phyloP scores from a whole-genome alignment of 768 basidiomycete genomes.

The Lactarius vividus region DNA sequence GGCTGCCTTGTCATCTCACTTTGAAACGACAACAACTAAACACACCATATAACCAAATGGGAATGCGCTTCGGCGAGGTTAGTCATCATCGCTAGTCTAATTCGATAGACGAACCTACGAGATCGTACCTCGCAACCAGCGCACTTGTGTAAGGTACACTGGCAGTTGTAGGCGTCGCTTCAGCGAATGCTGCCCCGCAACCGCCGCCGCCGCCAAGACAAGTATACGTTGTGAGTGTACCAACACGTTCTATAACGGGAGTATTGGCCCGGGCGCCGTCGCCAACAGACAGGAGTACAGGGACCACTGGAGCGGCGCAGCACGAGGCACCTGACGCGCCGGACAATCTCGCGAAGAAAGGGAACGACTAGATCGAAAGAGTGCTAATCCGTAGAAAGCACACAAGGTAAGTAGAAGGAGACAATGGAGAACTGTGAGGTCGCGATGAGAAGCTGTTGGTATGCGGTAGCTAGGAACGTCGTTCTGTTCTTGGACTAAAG shows the following conservation, averaged over 20 bases:
- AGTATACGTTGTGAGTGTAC: background rate
- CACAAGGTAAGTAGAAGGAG: background rate
- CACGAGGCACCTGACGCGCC: background rate
- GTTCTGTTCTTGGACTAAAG: background rate
- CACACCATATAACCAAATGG: background rate
- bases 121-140: conserved; percentile 11
- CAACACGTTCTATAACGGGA: background rate
- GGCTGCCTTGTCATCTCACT: background rate
- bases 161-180: background rate
- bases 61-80: background rate
- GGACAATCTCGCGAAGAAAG: background rate
- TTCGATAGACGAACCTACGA: background rate
- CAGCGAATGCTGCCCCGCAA: background rate
- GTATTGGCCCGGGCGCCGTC: background rate
- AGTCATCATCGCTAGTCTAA: background rate
- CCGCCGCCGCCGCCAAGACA: background rate
- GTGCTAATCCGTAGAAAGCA: background rate
- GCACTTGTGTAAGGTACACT: background rate
- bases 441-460: background rate
- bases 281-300: background rate
- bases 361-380: background rate
- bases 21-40: background rate
- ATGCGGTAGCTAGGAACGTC: background rate
- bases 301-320: background rate
- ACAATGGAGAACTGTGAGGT: background rate